Conservation (phyloP, 1,284 basidiomycete species). For the Marasmius sp. region DNA sequence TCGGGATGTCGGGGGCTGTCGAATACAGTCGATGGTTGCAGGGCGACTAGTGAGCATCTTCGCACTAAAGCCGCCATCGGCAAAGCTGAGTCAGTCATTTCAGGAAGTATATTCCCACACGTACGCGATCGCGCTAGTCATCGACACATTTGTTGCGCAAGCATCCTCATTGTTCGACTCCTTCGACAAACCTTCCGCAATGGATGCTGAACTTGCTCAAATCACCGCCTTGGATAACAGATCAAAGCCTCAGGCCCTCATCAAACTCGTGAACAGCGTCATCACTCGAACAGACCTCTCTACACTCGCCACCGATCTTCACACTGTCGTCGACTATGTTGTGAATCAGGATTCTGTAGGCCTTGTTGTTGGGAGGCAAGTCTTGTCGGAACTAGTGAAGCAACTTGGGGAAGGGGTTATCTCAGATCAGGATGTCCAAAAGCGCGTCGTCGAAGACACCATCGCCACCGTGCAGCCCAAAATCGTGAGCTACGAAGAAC, state of each 20-base stretch:
- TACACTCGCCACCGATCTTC: constrained; percentile 53
- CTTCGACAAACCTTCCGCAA: constrained; percentile 22
- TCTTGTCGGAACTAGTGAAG: constrained; percentile 79
- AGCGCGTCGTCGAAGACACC: constrained; percentile 71
- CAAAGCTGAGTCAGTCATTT: too few relatives aligned
- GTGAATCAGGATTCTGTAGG: constrained; percentile 79
- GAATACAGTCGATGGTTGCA: too few relatives aligned
- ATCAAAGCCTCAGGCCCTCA: constrained; percentile 80
- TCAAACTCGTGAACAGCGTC: constrained; percentile 55
- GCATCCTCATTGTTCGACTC: too few relatives aligned
- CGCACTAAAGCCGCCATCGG: too few relatives aligned
- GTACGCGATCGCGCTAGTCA: too few relatives aligned
- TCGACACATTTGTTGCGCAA: too few relatives aligned
- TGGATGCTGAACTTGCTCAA: constrained; percentile 68
- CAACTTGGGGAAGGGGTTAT: constrained; percentile 56
- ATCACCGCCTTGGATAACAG: constrained; percentile 71
- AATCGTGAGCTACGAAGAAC: constrained; percentile 90
- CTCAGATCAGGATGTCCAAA: constrained; percentile 56
- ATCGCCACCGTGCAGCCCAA: constrained; percentile 73
- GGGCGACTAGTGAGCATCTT: too few relatives aligned
- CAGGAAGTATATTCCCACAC: too few relatives aligned
- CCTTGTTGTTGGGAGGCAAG: constrained; percentile 82
- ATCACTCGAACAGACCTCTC: constrained; percentile 49
- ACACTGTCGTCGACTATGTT: constrained; percentile 70
- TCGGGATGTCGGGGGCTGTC: too few relatives aligned